Percentiles rank a stretch among this genome's conserved stretches.
Evolutionary conservation across 768 basidiomycete species (phyloP).

Genomic region (Pleurotus citrinopileatus): DNA sequence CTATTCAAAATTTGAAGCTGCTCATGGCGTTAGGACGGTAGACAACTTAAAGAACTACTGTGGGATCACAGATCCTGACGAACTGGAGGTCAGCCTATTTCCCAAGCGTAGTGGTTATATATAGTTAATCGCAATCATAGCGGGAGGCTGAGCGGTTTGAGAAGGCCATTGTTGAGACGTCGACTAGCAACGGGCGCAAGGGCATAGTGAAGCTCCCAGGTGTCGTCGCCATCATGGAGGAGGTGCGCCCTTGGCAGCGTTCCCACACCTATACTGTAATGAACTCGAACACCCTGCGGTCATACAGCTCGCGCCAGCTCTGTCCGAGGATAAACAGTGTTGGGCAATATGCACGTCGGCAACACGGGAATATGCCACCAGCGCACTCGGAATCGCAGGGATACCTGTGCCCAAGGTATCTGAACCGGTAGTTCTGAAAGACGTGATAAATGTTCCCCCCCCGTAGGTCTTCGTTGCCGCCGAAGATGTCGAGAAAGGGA

Average conservation of each 20-base stretch:
- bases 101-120: too few relatives aligned
- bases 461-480: slow-evolving; percentile 65
- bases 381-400: slow-evolving; percentile 64
- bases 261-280: background rate
- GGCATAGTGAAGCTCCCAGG: slow-evolving; percentile 78
- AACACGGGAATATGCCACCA: slow-evolving; percentile 69
- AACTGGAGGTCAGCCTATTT: slow-evolving; percentile 65
- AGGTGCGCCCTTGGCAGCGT: slow-evolving; percentile 35
- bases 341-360: slow-evolving; percentile 93
- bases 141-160: slow-evolving; percentile 78
- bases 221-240: slow-evolving; percentile 53
- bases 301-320: slow-evolving; percentile 33
- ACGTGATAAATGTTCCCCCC: too few relatives aligned
- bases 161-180: slow-evolving; percentile 65
- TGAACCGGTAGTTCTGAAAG: too few relatives aligned
- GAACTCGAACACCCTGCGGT: background rate
- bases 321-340: slow-evolving; percentile 49
- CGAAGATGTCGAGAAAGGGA: slow-evolving; percentile 81
- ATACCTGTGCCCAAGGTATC: slow-evolving; percentile 65
- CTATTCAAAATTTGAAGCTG: slow-evolving; percentile 38
- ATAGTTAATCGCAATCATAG: too few relatives aligned
- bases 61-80: slow-evolving; percentile 60
- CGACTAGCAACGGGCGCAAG: slow-evolving; percentile 47
- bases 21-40: slow-evolving; percentile 81
- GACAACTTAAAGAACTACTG: slow-evolving; percentile 79